These are phyloP conservation scores for Agaricus sinodeliciosus DNA, from an alignment of 768 basidiomycete genomes.

Conservation along the genomic window DNA sequence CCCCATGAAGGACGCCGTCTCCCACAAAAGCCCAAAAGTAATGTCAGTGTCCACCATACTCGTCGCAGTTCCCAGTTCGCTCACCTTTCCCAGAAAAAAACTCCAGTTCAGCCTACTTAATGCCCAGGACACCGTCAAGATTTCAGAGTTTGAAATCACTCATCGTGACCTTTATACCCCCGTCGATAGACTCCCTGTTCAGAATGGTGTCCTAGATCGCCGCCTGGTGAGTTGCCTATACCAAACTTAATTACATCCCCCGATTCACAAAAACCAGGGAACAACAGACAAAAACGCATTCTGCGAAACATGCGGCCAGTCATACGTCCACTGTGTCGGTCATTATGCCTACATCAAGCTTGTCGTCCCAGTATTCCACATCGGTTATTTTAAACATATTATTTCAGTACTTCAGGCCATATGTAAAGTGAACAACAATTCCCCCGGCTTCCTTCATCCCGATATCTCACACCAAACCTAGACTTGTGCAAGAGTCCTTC, in stretches of 20 bases:
- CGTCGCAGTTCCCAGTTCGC: conserved; percentile 7
- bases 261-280: conserved; percentile 45
- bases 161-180: conserved; percentile 87
- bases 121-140: conserved; percentile 91
- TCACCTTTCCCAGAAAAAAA: conserved; percentile 60
- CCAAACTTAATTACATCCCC: background rate
- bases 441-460: too few relatives aligned
- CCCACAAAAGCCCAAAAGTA: conserved; percentile 75
- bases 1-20: conserved; percentile 76
- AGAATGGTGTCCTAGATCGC: conserved; percentile 88
- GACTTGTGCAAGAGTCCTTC: conserved; percentile 89
- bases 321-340: conserved; percentile 91
- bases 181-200: conserved; percentile 77
- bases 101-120: conserved; percentile 93
- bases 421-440: conserved; percentile 68
- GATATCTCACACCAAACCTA: conserved; percentile 17
- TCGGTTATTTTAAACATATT: conserved; percentile 96
- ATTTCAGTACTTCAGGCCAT: conserved; percentile 92
- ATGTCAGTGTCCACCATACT: conserved; percentile 43
- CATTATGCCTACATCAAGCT: conserved; percentile 99
- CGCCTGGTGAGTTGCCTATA: conserved; percentile 57
- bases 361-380: conserved; percentile 94
- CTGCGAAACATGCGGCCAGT: conserved; percentile 93
- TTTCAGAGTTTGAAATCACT: conserved; percentile 95
- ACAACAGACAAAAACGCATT: conserved; percentile 89